A percentile compares a stretch with the other conserved stretches of the same genome.
Evolutionary conservation across 108 stramenopile genomes (phyloP).

Genomic region (Cyclotella baltica): DNA sequence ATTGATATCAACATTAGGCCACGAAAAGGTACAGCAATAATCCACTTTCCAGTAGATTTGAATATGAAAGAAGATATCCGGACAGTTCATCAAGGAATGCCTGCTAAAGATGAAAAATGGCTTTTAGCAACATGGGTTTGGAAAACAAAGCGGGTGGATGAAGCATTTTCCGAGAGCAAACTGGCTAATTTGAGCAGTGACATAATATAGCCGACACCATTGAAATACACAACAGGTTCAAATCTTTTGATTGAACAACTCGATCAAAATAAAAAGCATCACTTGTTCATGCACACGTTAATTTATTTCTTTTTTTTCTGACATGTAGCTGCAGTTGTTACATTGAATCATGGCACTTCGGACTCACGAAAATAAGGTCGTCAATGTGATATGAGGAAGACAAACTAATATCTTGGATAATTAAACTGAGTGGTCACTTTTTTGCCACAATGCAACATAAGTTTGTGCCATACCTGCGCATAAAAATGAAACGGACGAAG

Average conservation of each 20-base stretch:
- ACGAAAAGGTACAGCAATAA: constrained; percentile 49
- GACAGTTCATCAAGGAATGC: constrained; percentile 50
- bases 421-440: not conserved
- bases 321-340: too few species aligned
- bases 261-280: too few species aligned
- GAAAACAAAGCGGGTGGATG: constrained; percentile 25
- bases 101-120: constrained; percentile 58
- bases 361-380: too few species aligned
- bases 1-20: constrained; percentile 41
- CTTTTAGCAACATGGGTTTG: constrained; percentile 65
- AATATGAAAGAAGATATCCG: constrained; percentile 49
- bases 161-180: not conserved
- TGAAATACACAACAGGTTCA: too few species aligned
- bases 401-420: too few species aligned
- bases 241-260: too few species aligned
- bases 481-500: not conserved
- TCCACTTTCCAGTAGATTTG: constrained; percentile 53
- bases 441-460: constrained; percentile 3
- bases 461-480: constrained; percentile 1
- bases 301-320: too few species aligned
- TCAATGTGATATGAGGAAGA: too few species aligned
- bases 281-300: too few species aligned
- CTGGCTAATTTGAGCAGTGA: constrained; percentile 12
- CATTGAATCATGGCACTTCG: too few species aligned
- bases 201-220: not conserved